These are phyloP conservation scores for Inonotus obliquus DNA, from an alignment of 1,284 basidiomycete species.

Conservation along the genomic window DNA sequence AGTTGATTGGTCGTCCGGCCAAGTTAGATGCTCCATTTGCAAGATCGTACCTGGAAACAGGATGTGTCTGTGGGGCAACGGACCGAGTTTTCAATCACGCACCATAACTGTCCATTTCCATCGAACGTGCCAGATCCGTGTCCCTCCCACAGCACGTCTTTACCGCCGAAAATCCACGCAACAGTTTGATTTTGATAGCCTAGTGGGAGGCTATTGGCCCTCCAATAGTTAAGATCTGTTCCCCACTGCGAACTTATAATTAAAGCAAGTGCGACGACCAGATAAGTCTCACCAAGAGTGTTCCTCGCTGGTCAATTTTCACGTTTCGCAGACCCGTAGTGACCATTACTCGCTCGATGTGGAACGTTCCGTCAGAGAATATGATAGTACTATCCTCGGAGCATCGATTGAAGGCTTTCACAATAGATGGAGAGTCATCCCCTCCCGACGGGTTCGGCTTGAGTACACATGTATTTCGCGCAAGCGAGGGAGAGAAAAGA, in stretches of 20 bases:
- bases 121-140: slow-evolving; percentile 31
- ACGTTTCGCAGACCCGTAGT: slow-evolving; percentile 30
- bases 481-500: background rate
- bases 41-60: background rate
- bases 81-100: background rate
- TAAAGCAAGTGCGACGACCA: background rate
- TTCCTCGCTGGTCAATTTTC: slow-evolving; percentile 27
- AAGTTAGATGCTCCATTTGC: slow-evolving; percentile 29
- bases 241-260: slow-evolving; percentile 26
- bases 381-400: slow-evolving; percentile 23
- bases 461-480: slow-evolving; percentile 23
- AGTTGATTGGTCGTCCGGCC: slow-evolving; percentile 29
- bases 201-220: slow-evolving; percentile 26
- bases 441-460: slow-evolving; percentile 25
- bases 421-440: slow-evolving; percentile 30
- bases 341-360: slow-evolving; percentile 30
- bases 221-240: slow-evolving; percentile 31
- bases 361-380: slow-evolving; percentile 27
- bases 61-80: background rate
- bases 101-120: slow-evolving; percentile 34
- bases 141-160: slow-evolving; percentile 26
- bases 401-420: slow-evolving; percentile 28
- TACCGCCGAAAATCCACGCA: slow-evolving; percentile 31
- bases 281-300: slow-evolving; percentile 26
- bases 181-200: slow-evolving; percentile 30